Evolutionary conservation across 2,329 filamentous ascomycete species (phyloP).

Genomic region (Sclerotinia nivalis): DNA sequence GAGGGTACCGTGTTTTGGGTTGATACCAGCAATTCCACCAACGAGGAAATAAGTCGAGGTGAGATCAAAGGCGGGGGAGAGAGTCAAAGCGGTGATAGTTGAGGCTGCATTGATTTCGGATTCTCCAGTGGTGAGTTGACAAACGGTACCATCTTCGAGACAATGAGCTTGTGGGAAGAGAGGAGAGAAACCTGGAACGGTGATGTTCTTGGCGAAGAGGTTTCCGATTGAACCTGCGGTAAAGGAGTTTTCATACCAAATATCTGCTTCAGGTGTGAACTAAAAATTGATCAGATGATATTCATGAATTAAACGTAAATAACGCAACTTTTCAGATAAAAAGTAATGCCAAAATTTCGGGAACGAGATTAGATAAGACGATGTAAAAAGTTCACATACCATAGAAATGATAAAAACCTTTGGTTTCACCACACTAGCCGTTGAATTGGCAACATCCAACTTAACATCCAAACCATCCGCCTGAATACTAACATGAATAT

Average conservation of each 20-base stretch:
- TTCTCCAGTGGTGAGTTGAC: constrained; percentile 69
- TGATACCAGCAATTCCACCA: constrained; percentile 73
- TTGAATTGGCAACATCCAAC: constrained; percentile 13
- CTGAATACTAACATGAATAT: constrained; percentile 16
- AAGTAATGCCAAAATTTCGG: background rate
- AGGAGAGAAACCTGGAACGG: constrained; percentile 63
- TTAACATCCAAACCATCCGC: constrained; percentile 15
- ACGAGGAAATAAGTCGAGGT: constrained; percentile 69
- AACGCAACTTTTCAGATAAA: background rate
- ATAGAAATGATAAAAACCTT: constrained; percentile 65
- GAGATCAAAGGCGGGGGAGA: constrained; percentile 64
- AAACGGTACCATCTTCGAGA: constrained; percentile 59
- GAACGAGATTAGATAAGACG: background rate
- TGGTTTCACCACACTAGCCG: constrained; percentile 42
- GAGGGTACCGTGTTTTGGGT: constrained; percentile 65
- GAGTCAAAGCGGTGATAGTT: constrained; percentile 63
- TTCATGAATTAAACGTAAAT: background rate
- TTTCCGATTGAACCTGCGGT: constrained; percentile 51
- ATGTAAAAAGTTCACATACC: constrained; percentile 45
- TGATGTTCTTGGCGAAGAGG: constrained; percentile 57
- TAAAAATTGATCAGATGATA: constrained; percentile 38
- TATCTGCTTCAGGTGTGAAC: constrained; percentile 62
- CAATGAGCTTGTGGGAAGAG: constrained; percentile 67
- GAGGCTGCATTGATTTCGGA: constrained; percentile 74
- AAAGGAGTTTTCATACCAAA: constrained; percentile 59